Conservation (phyloP, 441 rosid genomes). For the Eutrema salsugineum region DNA sequence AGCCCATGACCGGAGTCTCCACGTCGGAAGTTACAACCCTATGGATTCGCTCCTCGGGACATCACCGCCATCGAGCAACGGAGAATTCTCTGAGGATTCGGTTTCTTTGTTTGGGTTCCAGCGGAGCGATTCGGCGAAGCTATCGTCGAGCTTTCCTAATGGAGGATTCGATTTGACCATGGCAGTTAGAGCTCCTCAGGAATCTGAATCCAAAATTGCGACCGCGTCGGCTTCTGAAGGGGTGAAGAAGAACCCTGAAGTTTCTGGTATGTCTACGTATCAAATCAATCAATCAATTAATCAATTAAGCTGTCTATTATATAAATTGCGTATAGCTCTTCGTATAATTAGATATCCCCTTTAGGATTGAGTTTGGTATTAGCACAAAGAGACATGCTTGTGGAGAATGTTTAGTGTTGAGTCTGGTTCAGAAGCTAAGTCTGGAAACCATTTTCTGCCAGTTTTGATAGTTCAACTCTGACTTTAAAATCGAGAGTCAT, state of each 20-base stretch:
- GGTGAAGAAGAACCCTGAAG: slow-evolving; percentile 1
- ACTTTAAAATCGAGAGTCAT: neutral
- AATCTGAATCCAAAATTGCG: neutral
- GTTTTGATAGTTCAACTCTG: neutral
- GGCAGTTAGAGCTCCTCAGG: slow-evolving; percentile 18
- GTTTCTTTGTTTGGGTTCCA: slow-evolving; percentile 50
- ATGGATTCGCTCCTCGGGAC: slow-evolving; percentile 52
- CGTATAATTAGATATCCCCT: neutral
- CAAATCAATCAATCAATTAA: neutral
- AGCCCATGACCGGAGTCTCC: slow-evolving; percentile 28
- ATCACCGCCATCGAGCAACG: slow-evolving; percentile 50
- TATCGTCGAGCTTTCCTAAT: slow-evolving; percentile 68
- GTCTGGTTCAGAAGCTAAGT: neutral
- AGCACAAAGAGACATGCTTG: neutral
- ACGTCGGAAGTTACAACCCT: slow-evolving; percentile 80
- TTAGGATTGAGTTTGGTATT: neutral
- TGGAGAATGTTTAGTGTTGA: neutral
- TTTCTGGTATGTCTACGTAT: slow-evolving; percentile 20
- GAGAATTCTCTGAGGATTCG: slow-evolving; percentile 65
- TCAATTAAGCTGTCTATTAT: neutral
- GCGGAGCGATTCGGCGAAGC: slow-evolving; percentile 58
- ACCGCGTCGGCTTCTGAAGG: slow-evolving; percentile 5
- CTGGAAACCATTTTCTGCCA: neutral
- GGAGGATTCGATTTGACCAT: slow-evolving; percentile 74
- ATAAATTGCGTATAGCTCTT: neutral